Conservation (phyloP, 139 green algal species). For the Coelastrella sp. region DNA sequence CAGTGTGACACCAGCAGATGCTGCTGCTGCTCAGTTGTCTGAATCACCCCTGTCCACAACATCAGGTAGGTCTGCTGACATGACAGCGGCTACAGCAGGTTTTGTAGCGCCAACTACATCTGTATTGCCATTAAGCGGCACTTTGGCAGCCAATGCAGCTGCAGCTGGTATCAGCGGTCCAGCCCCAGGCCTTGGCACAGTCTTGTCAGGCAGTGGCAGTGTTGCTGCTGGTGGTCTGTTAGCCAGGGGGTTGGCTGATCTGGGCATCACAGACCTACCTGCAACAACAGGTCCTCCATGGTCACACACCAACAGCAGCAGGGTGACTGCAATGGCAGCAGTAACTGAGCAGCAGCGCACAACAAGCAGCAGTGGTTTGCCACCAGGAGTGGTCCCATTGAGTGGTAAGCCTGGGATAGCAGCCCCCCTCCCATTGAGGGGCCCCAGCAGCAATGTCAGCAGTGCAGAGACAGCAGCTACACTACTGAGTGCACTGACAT, state of each 20-base stretch:
- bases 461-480: constrained; percentile 15
- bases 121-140: background rate
- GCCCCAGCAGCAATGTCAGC: background rate
- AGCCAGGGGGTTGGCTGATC: constrained; percentile 1
- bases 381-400: background rate
- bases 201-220: background rate
- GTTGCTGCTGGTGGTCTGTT: constrained; percentile 10
- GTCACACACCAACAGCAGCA: background rate
- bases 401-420: background rate
- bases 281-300: background rate
- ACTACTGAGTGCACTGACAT: constrained; percentile 9
- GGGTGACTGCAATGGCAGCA: background rate
- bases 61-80: background rate
- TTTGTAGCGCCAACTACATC: background rate
- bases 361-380: background rate
- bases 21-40: background rate
- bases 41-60: background rate
- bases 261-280: background rate
- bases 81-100: background rate
- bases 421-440: too few relatives aligned
- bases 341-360: background rate
- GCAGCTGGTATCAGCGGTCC: background rate
- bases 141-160: background rate
- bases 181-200: background rate
- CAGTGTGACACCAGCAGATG: background rate